Conservation (phyloP, 2,329 filamentous ascomycete species). For the Coniochaeta ligniaria region DNA sequence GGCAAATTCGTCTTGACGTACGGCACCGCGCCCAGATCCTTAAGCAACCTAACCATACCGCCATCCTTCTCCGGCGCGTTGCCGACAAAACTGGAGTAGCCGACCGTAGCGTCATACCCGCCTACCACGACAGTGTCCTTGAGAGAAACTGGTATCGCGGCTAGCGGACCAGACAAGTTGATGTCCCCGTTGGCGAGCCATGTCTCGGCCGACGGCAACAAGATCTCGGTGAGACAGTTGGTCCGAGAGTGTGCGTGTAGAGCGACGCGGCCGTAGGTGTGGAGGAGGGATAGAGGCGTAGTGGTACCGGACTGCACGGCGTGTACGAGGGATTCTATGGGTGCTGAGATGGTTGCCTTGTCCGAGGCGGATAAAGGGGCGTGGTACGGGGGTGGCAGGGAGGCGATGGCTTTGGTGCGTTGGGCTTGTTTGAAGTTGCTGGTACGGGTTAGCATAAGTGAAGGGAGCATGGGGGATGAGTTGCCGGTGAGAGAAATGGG, state of each 20-base stretch:
- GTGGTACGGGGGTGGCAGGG: constrained; percentile 56
- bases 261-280: constrained; percentile 79
- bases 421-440: constrained; percentile 77
- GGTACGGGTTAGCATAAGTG: background rate
- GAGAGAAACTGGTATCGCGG: constrained; percentile 78
- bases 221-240: constrained; percentile 83
- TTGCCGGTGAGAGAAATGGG: background rate
- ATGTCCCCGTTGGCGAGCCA: constrained; percentile 55
- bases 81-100: constrained; percentile 66
- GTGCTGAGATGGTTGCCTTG: constrained; percentile 58
- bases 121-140: constrained; percentile 76
- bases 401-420: constrained; percentile 60
- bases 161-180: constrained; percentile 75
- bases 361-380: constrained; percentile 58
- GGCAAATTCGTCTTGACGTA: constrained; percentile 92
- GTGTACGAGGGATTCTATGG: constrained; percentile 71
- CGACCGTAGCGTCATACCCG: constrained; percentile 77
- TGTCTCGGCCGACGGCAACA: constrained; percentile 69
- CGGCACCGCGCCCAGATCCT: constrained; percentile 80
- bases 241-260: constrained; percentile 78
- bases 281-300: constrained; percentile 67
- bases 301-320: constrained; percentile 65
- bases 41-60: constrained; percentile 65
- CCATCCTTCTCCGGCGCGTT: constrained; percentile 65
- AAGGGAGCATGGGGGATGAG: background rate